Evolutionary conservation across 176 grass and related monocot genomes (phyloP).

Genomic region (Rhipidocladum racemiflorum): DNA sequence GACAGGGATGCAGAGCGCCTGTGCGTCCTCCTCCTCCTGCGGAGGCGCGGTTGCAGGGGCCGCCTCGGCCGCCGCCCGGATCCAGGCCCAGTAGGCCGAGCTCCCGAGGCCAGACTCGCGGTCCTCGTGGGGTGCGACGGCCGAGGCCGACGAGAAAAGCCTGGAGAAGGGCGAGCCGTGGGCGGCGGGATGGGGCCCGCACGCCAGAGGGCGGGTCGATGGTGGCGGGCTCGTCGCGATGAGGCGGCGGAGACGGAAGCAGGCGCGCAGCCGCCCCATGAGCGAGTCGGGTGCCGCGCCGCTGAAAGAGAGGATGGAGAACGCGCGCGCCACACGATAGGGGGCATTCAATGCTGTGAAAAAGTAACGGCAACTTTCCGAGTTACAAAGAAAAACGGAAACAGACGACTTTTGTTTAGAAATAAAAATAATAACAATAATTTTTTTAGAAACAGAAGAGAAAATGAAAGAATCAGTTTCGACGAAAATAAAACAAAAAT

Average conservation of each 20-base stretch:
- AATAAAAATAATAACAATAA: too few relatives aligned
- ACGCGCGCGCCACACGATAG: too few relatives aligned
- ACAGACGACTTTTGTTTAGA: too few relatives aligned
- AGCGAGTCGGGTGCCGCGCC: neutral
- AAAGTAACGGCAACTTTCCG: too few relatives aligned
- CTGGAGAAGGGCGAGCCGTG: neutral
- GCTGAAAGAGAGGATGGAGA: too few relatives aligned
- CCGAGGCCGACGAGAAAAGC: conserved; percentile 33
- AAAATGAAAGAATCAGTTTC: too few relatives aligned
- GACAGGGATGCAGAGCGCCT: conserved; percentile 66
- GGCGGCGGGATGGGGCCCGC: neutral
- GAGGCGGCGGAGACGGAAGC: conserved; percentile 45
- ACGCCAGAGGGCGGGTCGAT: neutral
- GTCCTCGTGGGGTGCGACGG: conserved; percentile 20
- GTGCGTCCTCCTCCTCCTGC: conserved; percentile 48
- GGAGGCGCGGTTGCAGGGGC: conserved; percentile 24
- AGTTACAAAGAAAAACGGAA: too few relatives aligned
- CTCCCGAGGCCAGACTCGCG: conserved; percentile 30
- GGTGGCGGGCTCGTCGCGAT: conserved; percentile 7
- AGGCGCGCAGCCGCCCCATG: conserved; percentile 55
- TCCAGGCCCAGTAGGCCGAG: conserved; percentile 46
- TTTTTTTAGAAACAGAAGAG: too few relatives aligned
- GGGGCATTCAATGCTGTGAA: too few relatives aligned
- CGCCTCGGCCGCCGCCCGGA: conserved; percentile 40
- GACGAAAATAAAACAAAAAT: too few relatives aligned